A percentile compares a stretch with the other conserved stretches of the same genome.
phyloP scores from a whole-genome alignment of 495 filamentous ascomycete species.

The Opeltia flavorubescens region DNA sequence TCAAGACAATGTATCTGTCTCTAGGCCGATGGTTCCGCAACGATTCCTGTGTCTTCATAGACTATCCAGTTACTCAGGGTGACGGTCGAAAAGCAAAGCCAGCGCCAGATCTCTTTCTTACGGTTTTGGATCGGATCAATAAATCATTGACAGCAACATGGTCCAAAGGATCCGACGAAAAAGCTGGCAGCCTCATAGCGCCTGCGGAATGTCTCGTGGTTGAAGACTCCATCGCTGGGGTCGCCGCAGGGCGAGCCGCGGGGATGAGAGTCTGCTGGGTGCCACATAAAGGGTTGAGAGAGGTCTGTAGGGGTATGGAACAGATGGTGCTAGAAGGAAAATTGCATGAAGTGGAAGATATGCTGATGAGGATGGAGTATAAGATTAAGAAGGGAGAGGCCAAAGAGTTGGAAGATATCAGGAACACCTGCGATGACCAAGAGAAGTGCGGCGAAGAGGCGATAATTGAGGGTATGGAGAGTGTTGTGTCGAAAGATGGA shows the following conservation, averaged over 20 bases:
- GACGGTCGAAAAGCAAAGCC: constrained; percentile 25
- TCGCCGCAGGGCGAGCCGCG: constrained; percentile 28
- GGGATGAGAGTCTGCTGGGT: constrained; percentile 33
- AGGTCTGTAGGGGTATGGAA: constrained; percentile 18
- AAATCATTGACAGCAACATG: constrained; percentile 1
- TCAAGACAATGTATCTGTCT: constrained; percentile 10
- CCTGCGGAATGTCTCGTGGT: constrained; percentile 30
- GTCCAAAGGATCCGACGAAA: too few species aligned
- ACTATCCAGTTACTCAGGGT: constrained; percentile 20
- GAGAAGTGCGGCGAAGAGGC: too few species aligned
- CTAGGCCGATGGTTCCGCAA: constrained; percentile 5
- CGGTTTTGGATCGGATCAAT: constrained; percentile 24
- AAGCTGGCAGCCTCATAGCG: too few species aligned
- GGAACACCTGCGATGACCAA: too few species aligned
- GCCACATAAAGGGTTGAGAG: constrained; percentile 22
- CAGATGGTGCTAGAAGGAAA: constrained; percentile 22
- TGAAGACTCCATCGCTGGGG: constrained; percentile 29
- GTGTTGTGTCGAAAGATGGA: constrained; percentile 23
- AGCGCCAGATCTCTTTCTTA: constrained; percentile 25
- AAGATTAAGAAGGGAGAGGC: background rate
- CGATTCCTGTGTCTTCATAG: constrained; percentile 19
- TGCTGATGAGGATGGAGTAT: constrained; percentile 6
- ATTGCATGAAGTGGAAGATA: too few species aligned
- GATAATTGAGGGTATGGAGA: too few species aligned
- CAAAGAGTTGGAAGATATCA: constrained; percentile 13